Base-by-base conservation (phyloP, 169 alveolate species). In the Plasmodium gaboni region DNA sequence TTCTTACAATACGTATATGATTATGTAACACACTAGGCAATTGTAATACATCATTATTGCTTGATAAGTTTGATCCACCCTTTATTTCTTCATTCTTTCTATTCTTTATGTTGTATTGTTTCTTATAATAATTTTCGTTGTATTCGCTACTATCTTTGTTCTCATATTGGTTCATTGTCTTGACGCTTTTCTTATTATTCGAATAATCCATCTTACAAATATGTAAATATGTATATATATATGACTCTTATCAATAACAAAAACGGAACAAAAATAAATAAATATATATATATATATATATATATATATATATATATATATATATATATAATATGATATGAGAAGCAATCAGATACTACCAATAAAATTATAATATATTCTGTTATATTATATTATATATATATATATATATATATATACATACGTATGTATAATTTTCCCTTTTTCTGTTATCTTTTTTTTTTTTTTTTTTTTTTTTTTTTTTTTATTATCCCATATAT, bases 1-100 rank as follows among this genome's bases (percentile, higher is more conserved):
- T 80, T 69, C 80, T 67, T 28, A 80, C 53, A 28, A 80, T 80
- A 48, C 71, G 50, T 7, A 80, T 80, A 1, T 80, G 90, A 69
- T 80, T 80, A 44, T 80, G 78, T 17, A 80, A 44, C 22, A 80
- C 80, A 70, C 69, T 65, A 19, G 90, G 90, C 32, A 80, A 60
- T 38, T 80, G 90, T 38, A 80, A 80, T 7, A 80, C 80, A 48
- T 80, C 90, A 32, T 80, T 80, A 22, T 60, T 50, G 24, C 63
- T 28, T 6, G 90, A 67, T 32, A 80, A 53, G 13, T 68, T 55
- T n/a, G 90, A 80, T 10, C 90, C 90, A 5, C 38, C 55, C 38
- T 80, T 80, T n/a, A 80, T 17, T 46, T 80, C 90, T 32, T 80
- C 90, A 32, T 46, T 80, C 68, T 80, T 80, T 24, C 65, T 80